Percentiles rank a stretch among this genome's conserved stretches.
Conservation (phyloP, 2,329 filamentous ascomycete species). For the Colletotrichum sp. region DNA sequence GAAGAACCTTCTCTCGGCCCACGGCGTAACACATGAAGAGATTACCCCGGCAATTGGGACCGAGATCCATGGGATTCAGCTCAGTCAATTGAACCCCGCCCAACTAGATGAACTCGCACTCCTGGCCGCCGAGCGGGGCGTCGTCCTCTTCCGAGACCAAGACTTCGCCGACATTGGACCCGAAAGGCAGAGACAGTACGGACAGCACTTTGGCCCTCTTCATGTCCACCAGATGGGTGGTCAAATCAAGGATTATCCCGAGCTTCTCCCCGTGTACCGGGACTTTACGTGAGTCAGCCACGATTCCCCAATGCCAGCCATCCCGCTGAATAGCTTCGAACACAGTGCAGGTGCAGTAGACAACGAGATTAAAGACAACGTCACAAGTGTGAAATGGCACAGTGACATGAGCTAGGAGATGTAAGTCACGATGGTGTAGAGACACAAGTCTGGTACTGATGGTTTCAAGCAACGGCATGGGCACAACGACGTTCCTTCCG, state of each 20-base stretch:
- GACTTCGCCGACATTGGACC: constrained; percentile 26
- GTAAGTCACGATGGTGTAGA: not conserved
- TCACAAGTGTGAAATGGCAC: not conserved
- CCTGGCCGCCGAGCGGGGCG: constrained; percentile 41
- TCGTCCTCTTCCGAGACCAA: constrained; percentile 40
- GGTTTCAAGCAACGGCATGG: not conserved
- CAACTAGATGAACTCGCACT: constrained; percentile 46
- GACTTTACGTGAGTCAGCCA: not conserved
- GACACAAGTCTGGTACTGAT: not conserved
- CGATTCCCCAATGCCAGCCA: not conserved
- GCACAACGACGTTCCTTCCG: not conserved
- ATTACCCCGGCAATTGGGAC: constrained; percentile 37
- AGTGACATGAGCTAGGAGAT: not conserved
- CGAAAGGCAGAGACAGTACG: not conserved
- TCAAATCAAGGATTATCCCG: not conserved
- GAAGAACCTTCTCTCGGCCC: constrained; percentile 56
- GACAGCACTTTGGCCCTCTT: not conserved
- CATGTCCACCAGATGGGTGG: not conserved
- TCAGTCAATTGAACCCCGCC: constrained; percentile 38
- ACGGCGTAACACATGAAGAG: not conserved
- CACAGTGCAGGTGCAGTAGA: not conserved
- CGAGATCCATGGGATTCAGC: constrained; percentile 43
- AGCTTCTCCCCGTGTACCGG: not conserved
- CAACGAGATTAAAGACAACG: not conserved
- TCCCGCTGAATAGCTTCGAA: rapidly evolving